Evolutionary conservation across 805 yeast species (phyloP).

Genomic region (Wickerhamiella allomyrinae): DNA sequence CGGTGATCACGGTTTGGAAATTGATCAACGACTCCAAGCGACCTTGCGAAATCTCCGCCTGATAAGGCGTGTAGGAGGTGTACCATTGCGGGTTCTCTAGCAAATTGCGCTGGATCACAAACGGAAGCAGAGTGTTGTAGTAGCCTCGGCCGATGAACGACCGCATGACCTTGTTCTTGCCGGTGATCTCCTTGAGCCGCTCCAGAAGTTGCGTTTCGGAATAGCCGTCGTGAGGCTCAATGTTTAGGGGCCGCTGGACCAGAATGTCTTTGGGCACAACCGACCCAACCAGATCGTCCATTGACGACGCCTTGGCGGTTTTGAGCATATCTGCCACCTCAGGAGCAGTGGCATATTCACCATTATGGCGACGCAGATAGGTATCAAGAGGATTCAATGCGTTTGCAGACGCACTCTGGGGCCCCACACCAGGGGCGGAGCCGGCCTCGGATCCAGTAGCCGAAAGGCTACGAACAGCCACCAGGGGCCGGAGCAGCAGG

Average conservation of each 20-base stretch:
- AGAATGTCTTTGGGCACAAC: conserved; percentile 71
- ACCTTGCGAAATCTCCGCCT: conserved; percentile 96
- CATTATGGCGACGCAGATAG: conserved; percentile 82
- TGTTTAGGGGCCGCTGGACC: conserved; percentile 47
- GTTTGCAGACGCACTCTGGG: neutral
- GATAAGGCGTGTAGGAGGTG: conserved; percentile 96
- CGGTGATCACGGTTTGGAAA: conserved; percentile 82
- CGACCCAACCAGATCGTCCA: conserved; percentile 53
- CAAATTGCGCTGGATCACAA: conserved; percentile 83
- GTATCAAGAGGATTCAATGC: conserved; percentile 45
- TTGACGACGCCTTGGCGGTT: conserved; percentile 47
- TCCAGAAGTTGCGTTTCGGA: conserved; percentile 70
- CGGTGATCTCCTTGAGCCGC: conserved; percentile 54
- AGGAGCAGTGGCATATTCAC: conserved; percentile 42
- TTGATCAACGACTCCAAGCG: conserved; percentile 80
- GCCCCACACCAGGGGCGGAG: neutral
- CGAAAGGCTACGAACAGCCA: neutral
- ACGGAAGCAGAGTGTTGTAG: conserved; percentile 77
- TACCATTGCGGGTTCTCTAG: conserved; percentile 96
- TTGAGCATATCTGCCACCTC: conserved; percentile 55
- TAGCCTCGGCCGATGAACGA: conserved; percentile 90
- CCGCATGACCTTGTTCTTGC: conserved; percentile 56
- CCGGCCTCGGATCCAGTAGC: neutral
- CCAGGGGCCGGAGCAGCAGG: neutral
- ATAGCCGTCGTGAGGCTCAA: conserved; percentile 59